Evolutionary conservation across 768 basidiomycete species (phyloP).

Genomic region (Xerocomus brunneocitrinus): DNA sequence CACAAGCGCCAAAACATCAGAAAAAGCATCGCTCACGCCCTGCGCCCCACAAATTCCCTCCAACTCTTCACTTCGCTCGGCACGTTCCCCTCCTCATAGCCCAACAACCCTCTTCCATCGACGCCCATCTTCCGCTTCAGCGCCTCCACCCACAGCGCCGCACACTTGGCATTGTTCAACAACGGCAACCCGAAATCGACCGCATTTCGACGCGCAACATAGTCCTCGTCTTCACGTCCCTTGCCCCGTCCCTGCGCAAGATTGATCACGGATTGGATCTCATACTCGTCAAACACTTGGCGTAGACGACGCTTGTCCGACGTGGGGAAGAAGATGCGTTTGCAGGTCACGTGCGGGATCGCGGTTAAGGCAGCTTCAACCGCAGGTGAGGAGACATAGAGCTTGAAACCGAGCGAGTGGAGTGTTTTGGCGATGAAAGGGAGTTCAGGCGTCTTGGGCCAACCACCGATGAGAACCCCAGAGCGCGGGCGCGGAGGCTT

Average conservation of each 20-base stretch:
- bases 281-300: constrained; percentile 89
- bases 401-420: constrained; percentile 86
- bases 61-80: constrained; percentile 91
- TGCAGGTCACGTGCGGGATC: constrained; percentile 71
- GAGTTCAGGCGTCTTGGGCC: constrained; percentile 86
- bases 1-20: not conserved
- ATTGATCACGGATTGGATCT: constrained; percentile 94
- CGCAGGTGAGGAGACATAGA: constrained; percentile 78
- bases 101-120: constrained; percentile 57
- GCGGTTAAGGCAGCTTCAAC: constrained; percentile 81
- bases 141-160: constrained; percentile 86
- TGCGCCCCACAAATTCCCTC: constrained; percentile 80
- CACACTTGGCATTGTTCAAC: constrained; percentile 85
- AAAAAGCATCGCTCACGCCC: constrained; percentile 38
- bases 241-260: constrained; percentile 75
- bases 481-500: constrained; percentile 80
- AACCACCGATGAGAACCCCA: constrained; percentile 91
- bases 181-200: constrained; percentile 94
- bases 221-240: constrained; percentile 85
- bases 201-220: constrained; percentile 93
- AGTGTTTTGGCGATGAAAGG: constrained; percentile 72
- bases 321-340: constrained; percentile 94
- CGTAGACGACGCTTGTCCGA: constrained; percentile 94
- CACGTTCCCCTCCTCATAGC: constrained; percentile 82
- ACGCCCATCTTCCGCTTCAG: constrained; percentile 78